Base-by-base conservation (phyloP, 1,284 basidiomycete species). In the Calocybe gambosa region DNA sequence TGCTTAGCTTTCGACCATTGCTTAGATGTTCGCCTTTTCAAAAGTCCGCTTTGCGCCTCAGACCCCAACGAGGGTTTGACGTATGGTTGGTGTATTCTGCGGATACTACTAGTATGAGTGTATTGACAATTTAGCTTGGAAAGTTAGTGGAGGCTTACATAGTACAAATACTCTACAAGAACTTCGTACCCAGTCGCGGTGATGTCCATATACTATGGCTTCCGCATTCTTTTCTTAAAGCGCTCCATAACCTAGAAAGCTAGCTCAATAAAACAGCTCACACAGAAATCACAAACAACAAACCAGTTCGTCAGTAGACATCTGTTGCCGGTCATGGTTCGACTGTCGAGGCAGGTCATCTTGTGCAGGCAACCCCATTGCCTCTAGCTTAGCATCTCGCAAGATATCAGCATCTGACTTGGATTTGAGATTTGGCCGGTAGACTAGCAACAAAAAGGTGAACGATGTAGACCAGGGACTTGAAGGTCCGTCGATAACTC, bases 281-380 rank as follows among this genome's bases (percentile, higher is more conserved):
- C 9, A 9, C 28, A 29, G 18, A 46, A 18, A 12, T 5, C 6
- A 20, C n/a, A 37, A 45, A 12, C 13, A 37, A 56, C 70, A 56
- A 50, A 93, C 93, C 63, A 86, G 62, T 59, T 96, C 92, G 57
- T 97, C 94, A 1, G 92, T 96, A 2, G 93, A 92, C 74, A 84
- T 82, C 58, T 93, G 87, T 16, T 72, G 70, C 50, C 78, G 73
- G 35, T 82, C 78, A 18, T 75, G 63, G n/a, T 75, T 70, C 4
- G 69, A 63, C 51, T 68, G 68, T 39, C 73, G 70, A 43, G 69
- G 67, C 39, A 75, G 67, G 39, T 78, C 72, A n/a, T 77, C 78
- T 50, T 77, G 73, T 3, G 79, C 72, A 12, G 77, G 74, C 21
- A 90, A 61, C 9, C 87, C 89, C 74, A 86, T 84, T 0, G 89